phyloP scores from a whole-genome alignment of 1,284 basidiomycete species.

The Tilletia setariae region DNA sequence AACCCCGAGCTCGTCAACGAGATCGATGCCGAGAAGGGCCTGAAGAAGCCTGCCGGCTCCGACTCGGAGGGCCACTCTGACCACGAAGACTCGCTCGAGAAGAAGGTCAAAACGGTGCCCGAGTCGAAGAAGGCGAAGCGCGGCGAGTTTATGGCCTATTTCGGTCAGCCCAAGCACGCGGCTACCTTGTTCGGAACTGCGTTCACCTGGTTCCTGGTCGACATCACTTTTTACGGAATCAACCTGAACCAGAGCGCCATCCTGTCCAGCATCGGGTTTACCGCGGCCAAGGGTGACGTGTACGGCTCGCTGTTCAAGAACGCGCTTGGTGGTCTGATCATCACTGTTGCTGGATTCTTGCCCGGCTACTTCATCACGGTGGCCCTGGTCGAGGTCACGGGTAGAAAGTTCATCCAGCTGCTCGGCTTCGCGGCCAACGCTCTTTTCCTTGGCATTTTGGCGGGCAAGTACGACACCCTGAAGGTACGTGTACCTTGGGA shows the following conservation, averaged over 20 bases:
- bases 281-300: constrained; percentile 47
- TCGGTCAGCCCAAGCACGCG: constrained; percentile 40
- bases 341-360: constrained; percentile 47
- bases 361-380: constrained; percentile 51
- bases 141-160: constrained; percentile 35
- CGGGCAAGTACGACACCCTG: constrained; percentile 42
- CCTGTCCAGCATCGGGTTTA: constrained; percentile 66
- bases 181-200: constrained; percentile 43
- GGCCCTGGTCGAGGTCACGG: constrained; percentile 42
- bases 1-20: constrained; percentile 63
- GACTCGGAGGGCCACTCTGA: constrained; percentile 37
- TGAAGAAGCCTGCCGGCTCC: constrained; percentile 30
- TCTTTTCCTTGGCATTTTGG: constrained; percentile 52
- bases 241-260: constrained; percentile 74
- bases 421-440: constrained; percentile 48
- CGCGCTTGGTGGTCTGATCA: constrained; percentile 53
- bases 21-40: constrained; percentile 67
- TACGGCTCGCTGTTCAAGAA: constrained; percentile 61
- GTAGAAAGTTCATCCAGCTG: constrained; percentile 52
- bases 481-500: constrained; percentile 13
- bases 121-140: constrained; percentile 26
- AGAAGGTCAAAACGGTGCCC: constrained; percentile 31
- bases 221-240: constrained; percentile 75
- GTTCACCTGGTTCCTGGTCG: constrained; percentile 55
- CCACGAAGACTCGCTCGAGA: constrained; percentile 37